Evolutionary conservation across 257 asterid species (phyloP).

Genomic region (Fraxinus anomala): DNA sequence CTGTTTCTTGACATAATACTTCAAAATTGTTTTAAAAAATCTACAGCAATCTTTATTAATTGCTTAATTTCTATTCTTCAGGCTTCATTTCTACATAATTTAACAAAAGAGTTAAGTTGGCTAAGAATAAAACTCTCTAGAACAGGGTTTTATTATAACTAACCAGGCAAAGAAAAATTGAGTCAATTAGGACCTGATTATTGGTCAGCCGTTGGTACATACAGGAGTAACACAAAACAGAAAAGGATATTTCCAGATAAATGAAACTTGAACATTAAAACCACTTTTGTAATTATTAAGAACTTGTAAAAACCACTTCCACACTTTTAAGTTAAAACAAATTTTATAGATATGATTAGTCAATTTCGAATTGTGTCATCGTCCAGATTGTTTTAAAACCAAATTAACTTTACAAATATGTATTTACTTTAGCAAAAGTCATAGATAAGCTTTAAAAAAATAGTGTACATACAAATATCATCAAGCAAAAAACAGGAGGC

Average conservation of each 20-base stretch:
- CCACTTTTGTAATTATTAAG: too few relatives aligned
- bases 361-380: not conserved
- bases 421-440: conserved; percentile 6
- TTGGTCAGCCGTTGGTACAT: not conserved
- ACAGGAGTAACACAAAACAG: not conserved
- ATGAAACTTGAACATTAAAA: not conserved
- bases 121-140: too few relatives aligned
- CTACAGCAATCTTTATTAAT: not conserved
- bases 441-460: conserved; percentile 8
- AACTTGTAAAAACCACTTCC: too few relatives aligned
- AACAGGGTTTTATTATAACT: too few relatives aligned
- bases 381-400: conserved; percentile 2
- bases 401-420: conserved; percentile 2
- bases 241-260: not conserved
- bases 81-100: too few relatives aligned
- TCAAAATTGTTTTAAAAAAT: not conserved
- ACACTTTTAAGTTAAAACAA: not conserved
- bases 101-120: too few relatives aligned
- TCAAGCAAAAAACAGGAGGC: conserved; percentile 20
- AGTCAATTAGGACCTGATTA: not conserved
- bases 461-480: conserved; percentile 14
- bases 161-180: not conserved
- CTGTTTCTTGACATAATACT: not conserved
- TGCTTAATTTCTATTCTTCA: too few relatives aligned
- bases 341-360: not conserved